Base-by-base conservation (phyloP, 345 rosid genomes). In the Hibiscus mutabilis region DNA sequence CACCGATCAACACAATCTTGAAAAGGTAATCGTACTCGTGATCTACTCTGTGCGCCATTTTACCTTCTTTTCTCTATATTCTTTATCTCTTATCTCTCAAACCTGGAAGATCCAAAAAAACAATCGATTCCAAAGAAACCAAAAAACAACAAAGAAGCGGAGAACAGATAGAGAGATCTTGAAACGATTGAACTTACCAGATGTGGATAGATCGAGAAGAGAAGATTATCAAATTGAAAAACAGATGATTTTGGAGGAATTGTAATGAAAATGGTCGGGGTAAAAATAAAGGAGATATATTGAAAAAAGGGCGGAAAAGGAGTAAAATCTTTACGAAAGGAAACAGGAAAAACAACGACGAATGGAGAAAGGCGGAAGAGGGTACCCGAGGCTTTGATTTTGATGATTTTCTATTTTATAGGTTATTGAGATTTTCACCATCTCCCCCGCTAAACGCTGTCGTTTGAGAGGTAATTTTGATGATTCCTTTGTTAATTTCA, bases 1-100 rank as follows among this genome's bases (percentile, higher is more conserved):
- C 93, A 27, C 93, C 93, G 52, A 89, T 86, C 84, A 89, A 57
- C 35, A 86, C 93, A 82, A 89, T 89, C 93, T 89, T 89, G 77
- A 85, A 89, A 65, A 89, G 80, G 64, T 85, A 85, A 72, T 89
- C 91, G 67, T 86, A 86, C 65, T 89, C 93, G 58, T 84, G 86
- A 85, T 86, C 88, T 42, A 80, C 84, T 70, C 87, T 76, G 77
- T 79, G 71, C 65, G 84, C 84, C 93, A 86, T 89, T 70, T 56
- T n/a, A n/a, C 27, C 24, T 7, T 22, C 52, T 53, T 44, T 59
- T 22, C 8, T 70, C 59, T 52, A 1, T n/a, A n/a, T n/a, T 53
- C 24, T 53, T 47, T 18, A 53, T 53, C 60, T 9, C 60, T 74
- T 64, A 68, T 68, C 68, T 77, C 59, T 42, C 63, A 71, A 72